Evolutionary conservation across 352 stramenopile genomes (phyloP).

Genomic region (Phytophthora hibernalis): DNA sequence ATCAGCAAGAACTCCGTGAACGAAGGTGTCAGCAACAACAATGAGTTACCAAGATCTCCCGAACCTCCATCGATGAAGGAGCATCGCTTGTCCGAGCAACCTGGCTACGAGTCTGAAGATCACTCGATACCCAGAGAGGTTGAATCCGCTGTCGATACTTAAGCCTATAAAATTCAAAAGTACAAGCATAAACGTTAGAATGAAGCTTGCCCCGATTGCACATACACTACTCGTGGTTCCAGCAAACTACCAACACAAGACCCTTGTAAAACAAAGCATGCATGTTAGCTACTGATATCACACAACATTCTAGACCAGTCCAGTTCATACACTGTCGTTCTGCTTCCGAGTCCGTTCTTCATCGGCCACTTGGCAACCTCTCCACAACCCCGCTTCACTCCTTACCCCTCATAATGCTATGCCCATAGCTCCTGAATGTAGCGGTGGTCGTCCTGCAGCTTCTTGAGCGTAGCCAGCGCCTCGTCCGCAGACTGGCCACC

Average conservation of each 20-base stretch:
- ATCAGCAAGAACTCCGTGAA: constrained; percentile 19
- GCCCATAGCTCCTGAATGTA: constrained; percentile 98
- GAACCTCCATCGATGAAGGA: constrained; percentile 16
- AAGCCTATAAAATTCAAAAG: constrained; percentile 4
- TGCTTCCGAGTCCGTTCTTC: constrained; percentile 9
- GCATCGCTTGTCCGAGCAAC: constrained; percentile 11
- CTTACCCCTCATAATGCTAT: constrained; percentile 32
- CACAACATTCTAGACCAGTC: constrained; percentile 36
- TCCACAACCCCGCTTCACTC: constrained; percentile 4
- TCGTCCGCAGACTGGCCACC: constrained; percentile 58
- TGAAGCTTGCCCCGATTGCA: background rate
- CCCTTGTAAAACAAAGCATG: constrained; percentile 32
- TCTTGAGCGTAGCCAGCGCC: constrained; percentile 88
- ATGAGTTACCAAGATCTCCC: constrained; percentile 5
- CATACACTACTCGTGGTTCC: background rate
- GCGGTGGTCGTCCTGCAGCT: constrained; percentile 86
- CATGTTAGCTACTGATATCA: constrained; percentile 32
- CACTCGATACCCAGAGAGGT: background rate
- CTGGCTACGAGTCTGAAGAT: constrained; percentile 22
- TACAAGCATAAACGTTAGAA: background rate
- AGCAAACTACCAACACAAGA: constrained; percentile 5
- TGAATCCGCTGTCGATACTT: constrained; percentile 8
- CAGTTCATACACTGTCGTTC: constrained; percentile 7
- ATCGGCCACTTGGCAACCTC: constrained; percentile 1
- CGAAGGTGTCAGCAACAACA: constrained; percentile 25